Evolutionary conservation across 768 basidiomycete genomes (phyloP), one percentile per base, ranked within the genome.

Genomic region (Hericium erinaceus): DNA sequence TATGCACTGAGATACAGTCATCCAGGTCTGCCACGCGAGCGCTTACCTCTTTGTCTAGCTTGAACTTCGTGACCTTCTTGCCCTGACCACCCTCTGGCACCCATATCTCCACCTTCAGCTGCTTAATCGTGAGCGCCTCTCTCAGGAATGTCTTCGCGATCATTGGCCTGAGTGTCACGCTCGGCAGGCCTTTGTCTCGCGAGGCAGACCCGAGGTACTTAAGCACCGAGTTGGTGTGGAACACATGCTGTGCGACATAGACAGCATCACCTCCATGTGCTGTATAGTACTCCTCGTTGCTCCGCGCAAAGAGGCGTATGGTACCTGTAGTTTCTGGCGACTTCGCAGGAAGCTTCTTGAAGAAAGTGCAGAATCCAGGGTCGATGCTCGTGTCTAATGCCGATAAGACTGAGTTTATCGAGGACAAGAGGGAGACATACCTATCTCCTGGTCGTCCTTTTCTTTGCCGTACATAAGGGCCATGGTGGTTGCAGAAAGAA

Each of bases 31-130:
- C 33, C 33, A 10, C 9, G 33, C 33, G 33, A 33, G 33, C 33
- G 57, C 78, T 48, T 67, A 83, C 92, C 83, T 87, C 85, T 72
- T 93, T 94, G 66, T 85, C 84, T 48, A 98, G 65, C 28, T 75
- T 77, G 71, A 95, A 98, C 66, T 84, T 88, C 2, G 77, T 68
- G 7, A 80, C 79, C 58, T 87, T 90, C 70, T 91, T 93, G 3
- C 83, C 84, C 58, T 85, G 82, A 0, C 83, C 84, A 6, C 80
- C 74, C 62, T 89, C 87, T 1, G 88, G 81, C 11, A 71, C 75
- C 85, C 92, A 95, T 50, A 99, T 95, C 69, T 99, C 94, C 4
- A 98, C 81, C 49, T 89, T 80, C 59, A 99, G 80, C 72, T 98
- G 95, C 69, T 84, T 90, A 33, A 80, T 75, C 3, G 97, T 98